Evolutionary conservation across 2,329 filamentous ascomycete species (phyloP).

Genomic region (Curvularia spicifera): DNA sequence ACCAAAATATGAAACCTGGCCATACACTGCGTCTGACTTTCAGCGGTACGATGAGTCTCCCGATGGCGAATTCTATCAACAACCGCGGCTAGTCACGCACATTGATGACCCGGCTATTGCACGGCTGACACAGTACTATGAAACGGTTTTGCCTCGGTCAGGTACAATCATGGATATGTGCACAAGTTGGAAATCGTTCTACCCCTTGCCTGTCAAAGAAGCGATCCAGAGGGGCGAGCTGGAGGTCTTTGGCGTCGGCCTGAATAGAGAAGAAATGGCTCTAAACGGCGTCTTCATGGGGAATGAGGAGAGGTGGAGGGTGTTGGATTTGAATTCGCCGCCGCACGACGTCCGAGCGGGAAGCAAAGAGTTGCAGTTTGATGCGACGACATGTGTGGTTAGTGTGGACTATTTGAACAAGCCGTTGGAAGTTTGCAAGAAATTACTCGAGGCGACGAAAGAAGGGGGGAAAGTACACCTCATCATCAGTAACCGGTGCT

Average conservation of each 20-base stretch:
- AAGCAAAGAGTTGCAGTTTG: constrained; percentile 35
- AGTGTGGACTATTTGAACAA: constrained; percentile 59
- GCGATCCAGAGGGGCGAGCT: constrained; percentile 43
- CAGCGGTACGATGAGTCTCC: constrained; percentile 45
- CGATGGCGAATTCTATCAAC: constrained; percentile 50
- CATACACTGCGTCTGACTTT: constrained; percentile 45
- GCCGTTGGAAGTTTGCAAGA: constrained; percentile 55
- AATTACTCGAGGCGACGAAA: constrained; percentile 51
- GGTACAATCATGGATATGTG: constrained; percentile 59
- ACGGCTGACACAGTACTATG: constrained; percentile 56
- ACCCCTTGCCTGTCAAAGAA: constrained; percentile 44
- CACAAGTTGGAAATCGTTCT: constrained; percentile 59
- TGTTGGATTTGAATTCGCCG: constrained; percentile 53
- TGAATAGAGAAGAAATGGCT: constrained; percentile 56
- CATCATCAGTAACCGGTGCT: constrained; percentile 60
- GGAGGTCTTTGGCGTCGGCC: constrained; percentile 56
- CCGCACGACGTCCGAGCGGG: constrained; percentile 39
- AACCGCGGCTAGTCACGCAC: constrained; percentile 60
- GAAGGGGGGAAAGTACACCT: constrained; percentile 58
- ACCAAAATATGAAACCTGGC: constrained; percentile 31
- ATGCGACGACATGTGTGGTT: constrained; percentile 59
- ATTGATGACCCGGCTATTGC: constrained; percentile 60
- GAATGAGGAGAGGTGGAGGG: constrained; percentile 38
- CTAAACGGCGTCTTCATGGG: constrained; percentile 46
- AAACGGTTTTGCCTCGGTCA: constrained; percentile 48